Conservation (phyloP, 2,329 filamentous ascomycete genomes). For the Verticillium isaacii region DNA sequence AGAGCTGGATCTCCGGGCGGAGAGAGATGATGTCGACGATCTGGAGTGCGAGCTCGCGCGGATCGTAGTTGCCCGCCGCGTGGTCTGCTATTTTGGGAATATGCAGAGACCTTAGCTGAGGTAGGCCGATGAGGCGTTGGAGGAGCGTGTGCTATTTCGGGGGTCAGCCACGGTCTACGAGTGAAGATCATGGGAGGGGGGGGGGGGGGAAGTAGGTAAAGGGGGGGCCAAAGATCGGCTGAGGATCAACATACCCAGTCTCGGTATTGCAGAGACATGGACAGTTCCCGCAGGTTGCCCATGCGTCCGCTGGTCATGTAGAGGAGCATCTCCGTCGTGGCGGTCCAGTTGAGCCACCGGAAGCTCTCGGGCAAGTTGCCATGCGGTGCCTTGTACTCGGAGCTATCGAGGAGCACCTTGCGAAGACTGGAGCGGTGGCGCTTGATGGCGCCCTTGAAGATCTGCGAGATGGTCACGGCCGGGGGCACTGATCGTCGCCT, state of each 20-base stretch:
- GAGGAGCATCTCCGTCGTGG: conserved; percentile 62
- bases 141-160: conserved; percentile 67
- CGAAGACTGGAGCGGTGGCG: conserved; percentile 67
- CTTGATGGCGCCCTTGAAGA: conserved; percentile 66
- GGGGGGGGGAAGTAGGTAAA: background rate
- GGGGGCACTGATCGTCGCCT: conserved; percentile 41
- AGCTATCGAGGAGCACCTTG: conserved; percentile 71
- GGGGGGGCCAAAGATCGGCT: background rate
- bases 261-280: conserved; percentile 66
- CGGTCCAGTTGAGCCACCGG: conserved; percentile 66
- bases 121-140: conserved; percentile 65
- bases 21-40: conserved; percentile 75
- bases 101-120: conserved; percentile 66
- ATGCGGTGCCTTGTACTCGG: conserved; percentile 33
- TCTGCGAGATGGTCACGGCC: conserved; percentile 60
- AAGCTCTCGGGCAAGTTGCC: conserved; percentile 23
- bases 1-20: conserved; percentile 69
- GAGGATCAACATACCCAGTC: conserved; percentile 62
- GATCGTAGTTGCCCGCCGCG: conserved; percentile 48
- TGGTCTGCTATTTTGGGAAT: conserved; percentile 64
- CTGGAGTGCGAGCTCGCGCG: conserved; percentile 68
- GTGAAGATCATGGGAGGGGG: background rate
- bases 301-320: conserved; percentile 77
- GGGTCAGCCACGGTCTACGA: conserved; percentile 11
- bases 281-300: conserved; percentile 65